Conservation (phyloP, 306 rosid species). For the Canavalia gladiata region DNA sequence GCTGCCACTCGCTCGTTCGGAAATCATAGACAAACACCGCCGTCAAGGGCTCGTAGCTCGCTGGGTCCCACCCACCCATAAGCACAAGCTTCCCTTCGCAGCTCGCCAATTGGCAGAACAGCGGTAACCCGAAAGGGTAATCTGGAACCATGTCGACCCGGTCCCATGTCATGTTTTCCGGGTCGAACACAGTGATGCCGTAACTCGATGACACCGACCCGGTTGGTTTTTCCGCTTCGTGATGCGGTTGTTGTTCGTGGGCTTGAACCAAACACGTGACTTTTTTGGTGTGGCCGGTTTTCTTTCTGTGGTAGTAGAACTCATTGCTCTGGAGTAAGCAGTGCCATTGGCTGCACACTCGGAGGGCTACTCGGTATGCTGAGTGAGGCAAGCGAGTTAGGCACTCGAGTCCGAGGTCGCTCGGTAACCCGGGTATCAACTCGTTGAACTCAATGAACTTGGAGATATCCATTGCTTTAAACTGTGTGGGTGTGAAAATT, state of each 20-base stretch:
- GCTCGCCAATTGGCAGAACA: slow-evolving; percentile 52
- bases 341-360: slow-evolving; percentile 57
- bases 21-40: slow-evolving; percentile 56
- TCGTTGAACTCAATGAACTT: slow-evolving; percentile 14
- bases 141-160: slow-evolving; percentile 52
- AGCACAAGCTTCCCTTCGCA: slow-evolving; percentile 55
- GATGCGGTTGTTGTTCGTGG: neutral
- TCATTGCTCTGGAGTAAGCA: slow-evolving; percentile 46
- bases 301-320: slow-evolving; percentile 49
- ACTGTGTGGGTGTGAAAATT: neutral
- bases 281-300: slow-evolving; percentile 44
- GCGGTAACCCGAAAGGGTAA: slow-evolving; percentile 48
- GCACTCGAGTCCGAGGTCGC: slow-evolving; percentile 57
- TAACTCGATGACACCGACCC: slow-evolving; percentile 10
- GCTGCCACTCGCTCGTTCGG: slow-evolving; percentile 42
- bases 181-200: slow-evolving; percentile 54
- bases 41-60: slow-evolving; percentile 44
- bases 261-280: slow-evolving; percentile 57
- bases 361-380: slow-evolving; percentile 44
- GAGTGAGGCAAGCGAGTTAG: slow-evolving; percentile 56
- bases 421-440: slow-evolving; percentile 55
- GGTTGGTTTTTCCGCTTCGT: neutral
- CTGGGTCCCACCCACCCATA: slow-evolving; percentile 66
- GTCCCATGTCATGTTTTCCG: slow-evolving; percentile 40
- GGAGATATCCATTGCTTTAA: slow-evolving; percentile 13